phyloP scores from a whole-genome alignment of 768 basidiomycete genomes.

The Leccinum incarnatum region DNA sequence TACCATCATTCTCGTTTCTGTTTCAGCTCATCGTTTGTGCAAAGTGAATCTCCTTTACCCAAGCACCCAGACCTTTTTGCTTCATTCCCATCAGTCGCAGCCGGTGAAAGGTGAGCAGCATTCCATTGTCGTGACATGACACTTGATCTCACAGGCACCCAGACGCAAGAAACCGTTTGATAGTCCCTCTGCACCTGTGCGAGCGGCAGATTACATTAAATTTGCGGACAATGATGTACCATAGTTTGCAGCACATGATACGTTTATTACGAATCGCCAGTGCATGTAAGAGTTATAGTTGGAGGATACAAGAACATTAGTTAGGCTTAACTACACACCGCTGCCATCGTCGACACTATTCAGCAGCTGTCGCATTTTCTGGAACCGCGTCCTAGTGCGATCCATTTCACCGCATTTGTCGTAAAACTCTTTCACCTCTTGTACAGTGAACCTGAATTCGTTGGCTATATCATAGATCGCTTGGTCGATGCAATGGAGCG shows the following conservation, averaged over 20 bases:
- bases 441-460: slow-evolving; percentile 67
- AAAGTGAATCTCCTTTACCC: slow-evolving; percentile 88
- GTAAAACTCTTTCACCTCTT: slow-evolving; percentile 78
- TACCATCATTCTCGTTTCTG: not conserved
- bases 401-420: slow-evolving; percentile 71
- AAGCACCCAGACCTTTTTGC: slow-evolving; percentile 96
- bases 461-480: slow-evolving; percentile 63
- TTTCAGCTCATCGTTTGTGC: not conserved
- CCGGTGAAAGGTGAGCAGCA: slow-evolving; percentile 81
- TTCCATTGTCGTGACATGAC: not conserved
- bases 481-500: slow-evolving; percentile 65
- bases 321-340: slow-evolving; percentile 5
- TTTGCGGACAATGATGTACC: slow-evolving; percentile 60
- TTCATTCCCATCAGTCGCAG: slow-evolving; percentile 93
- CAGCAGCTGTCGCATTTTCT: slow-evolving; percentile 57
- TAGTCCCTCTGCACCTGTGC: slow-evolving; percentile 76
- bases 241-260: slow-evolving; percentile 11
- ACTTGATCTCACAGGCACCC: slow-evolving; percentile 12
- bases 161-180: slow-evolving; percentile 78
- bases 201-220: slow-evolving; percentile 66
- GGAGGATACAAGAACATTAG: not conserved
- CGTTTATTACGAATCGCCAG: slow-evolving; percentile 1
- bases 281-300: not conserved
- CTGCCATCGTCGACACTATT: slow-evolving; percentile 23
- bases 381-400: slow-evolving; percentile 61